Evolutionary conservation across 129 eudicot species (phyloP), one percentile per base, ranked within the genome.

Genomic region (Artemisia tridentata): DNA sequence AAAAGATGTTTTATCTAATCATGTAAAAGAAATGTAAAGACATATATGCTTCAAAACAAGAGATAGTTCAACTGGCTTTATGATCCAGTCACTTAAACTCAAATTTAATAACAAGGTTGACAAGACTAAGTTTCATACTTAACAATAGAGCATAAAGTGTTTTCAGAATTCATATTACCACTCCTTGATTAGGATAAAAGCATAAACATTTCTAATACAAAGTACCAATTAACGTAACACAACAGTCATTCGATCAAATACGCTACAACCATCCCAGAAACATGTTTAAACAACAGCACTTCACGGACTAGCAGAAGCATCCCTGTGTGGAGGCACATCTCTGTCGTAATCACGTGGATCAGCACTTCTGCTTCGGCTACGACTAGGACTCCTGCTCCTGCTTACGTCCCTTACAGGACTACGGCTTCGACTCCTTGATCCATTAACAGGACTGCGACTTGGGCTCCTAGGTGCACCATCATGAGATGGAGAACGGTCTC

Each of bases 351-450:
- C 85, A 17, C 48, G 65, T 0, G 85, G 80, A 38, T 67, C 74
- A 0, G 84, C 86, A 46, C 91, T 90, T 68, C 88, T 67, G 77
- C 90, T 88, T 25, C 95, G 81, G 78, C 93, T 84, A 0, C 77
- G 77, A 64, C 83, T 84, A 6, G 72, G 74, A 68, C 82, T 75
- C 38, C 45, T 38, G 45, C 82, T 75, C 38, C 45, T 38, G 45
- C 45, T 38, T 38, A 38, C 45, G 11, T 38, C 45, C 45, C 78
- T 43, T 13, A 21, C 71, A 10, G 88, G 88, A 41, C 86, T 81
- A 15, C 56, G 71, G 71, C 86, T 83, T 10, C 75, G 67, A 75
- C 86, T 80, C 65, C 84, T 71, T 53, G 76, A 68, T 20, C 56
- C 71, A 59, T 59, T 23, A 13, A 65, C 49, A 11, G 86, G 85